A percentile compares a stretch with the other conserved stretches of the same genome.
Evolutionary conservation across 2,329 filamentous ascomycete species (phyloP).

Genomic region (Colletotrichum echinochloae): DNA sequence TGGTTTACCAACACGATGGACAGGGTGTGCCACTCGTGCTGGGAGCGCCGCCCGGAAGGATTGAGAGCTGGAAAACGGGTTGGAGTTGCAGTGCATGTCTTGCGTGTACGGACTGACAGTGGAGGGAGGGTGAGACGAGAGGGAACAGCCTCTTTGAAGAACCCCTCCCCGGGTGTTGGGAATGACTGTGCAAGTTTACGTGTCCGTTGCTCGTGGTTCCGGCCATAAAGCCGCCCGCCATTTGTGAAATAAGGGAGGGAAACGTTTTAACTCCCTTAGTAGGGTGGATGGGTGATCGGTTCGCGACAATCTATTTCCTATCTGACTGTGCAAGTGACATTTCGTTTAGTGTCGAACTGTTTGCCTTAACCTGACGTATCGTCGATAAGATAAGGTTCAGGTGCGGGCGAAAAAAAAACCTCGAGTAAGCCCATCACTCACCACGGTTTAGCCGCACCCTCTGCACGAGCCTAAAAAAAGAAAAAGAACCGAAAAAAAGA

Average conservation of each 20-base stretch:
- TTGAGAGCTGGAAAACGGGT: background rate
- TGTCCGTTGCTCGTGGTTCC: background rate
- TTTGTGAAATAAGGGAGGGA: background rate
- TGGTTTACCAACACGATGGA: background rate
- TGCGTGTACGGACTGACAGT: background rate
- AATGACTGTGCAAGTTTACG: background rate
- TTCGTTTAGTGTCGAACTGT: too few relatives aligned
- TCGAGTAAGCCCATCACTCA: conserved; percentile 5
- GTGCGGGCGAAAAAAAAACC: conserved; percentile 27
- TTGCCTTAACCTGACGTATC: too few relatives aligned
- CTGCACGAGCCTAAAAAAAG: background rate
- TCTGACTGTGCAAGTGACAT: background rate
- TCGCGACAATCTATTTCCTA: background rate
- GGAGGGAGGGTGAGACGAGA: background rate
- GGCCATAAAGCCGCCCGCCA: background rate
- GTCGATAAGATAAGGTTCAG: conserved; percentile 27
- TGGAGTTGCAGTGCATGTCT: conserved; percentile 1
- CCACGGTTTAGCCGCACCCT: conserved; percentile 12
- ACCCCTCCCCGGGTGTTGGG: background rate
- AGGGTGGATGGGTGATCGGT: background rate
- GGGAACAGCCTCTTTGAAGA: background rate
- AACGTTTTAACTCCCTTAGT: too few relatives aligned
- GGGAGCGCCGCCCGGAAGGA: background rate
- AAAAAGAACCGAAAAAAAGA: too few relatives aligned
- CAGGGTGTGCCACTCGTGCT: background rate